phyloP scores from a whole-genome alignment of 1,284 basidiomycete species.

The Microstroma glucosiphilum region DNA sequence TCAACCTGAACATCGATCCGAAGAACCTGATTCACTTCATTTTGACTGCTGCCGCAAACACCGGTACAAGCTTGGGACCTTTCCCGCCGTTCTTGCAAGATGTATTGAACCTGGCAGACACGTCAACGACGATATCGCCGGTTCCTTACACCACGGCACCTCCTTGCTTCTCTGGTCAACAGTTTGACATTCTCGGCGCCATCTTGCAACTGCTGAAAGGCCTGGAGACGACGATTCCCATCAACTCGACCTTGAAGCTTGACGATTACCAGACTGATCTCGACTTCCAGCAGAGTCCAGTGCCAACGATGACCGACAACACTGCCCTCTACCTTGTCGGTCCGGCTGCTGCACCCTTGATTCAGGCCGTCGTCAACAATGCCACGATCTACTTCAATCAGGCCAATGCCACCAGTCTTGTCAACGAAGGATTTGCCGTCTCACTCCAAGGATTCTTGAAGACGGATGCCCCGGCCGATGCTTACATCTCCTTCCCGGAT shows the following conservation, averaged over 20 bases:
- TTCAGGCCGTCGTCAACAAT: constrained; percentile 64
- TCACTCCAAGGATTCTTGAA: constrained; percentile 43
- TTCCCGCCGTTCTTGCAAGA: constrained; percentile 61
- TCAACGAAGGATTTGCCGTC: constrained; percentile 49
- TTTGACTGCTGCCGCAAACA: constrained; percentile 57
- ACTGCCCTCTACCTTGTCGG: constrained; percentile 66
- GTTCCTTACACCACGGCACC: constrained; percentile 46
- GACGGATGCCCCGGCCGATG: constrained; percentile 54
- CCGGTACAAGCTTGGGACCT: constrained; percentile 63
- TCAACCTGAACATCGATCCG: constrained; percentile 65
- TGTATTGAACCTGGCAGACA: constrained; percentile 59
- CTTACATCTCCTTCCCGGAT: constrained; percentile 52
- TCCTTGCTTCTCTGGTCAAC: constrained; percentile 60
- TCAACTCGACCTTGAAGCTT: constrained; percentile 33
- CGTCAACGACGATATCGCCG: constrained; percentile 60
- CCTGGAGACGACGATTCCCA: constrained; percentile 58
- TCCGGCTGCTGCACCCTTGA: constrained; percentile 58
- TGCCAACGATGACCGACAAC: constrained; percentile 63
- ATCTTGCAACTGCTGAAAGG: constrained; percentile 63
- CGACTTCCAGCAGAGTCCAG: constrained; percentile 61
- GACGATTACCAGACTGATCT: constrained; percentile 57
- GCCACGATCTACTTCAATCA: constrained; percentile 59
- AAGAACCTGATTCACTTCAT: constrained; percentile 62
- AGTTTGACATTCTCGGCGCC: constrained; percentile 54
- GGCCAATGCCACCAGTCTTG: constrained; percentile 62